These are phyloP conservation scores for Mycena leptocephala DNA, from an alignment of 768 basidiomycete species.

Conservation along the genomic window DNA sequence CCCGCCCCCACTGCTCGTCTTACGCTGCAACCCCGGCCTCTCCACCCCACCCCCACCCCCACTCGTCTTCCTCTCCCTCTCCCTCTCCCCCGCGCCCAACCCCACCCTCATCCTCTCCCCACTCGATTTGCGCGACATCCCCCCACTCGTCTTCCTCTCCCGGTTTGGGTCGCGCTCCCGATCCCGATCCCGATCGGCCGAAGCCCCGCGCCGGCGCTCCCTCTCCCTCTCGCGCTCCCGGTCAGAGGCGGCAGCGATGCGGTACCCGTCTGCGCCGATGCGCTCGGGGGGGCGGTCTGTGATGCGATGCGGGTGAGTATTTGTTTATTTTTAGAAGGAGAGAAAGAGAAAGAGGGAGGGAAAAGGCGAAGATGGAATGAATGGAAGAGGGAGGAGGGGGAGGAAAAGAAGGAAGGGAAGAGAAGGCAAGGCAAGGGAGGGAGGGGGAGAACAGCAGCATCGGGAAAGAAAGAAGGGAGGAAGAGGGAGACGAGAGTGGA, in stretches of 20 bases:
- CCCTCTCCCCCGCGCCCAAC: not conserved
- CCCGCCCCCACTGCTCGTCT: not conserved
- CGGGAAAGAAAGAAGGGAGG: not conserved
- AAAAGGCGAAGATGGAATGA: not conserved
- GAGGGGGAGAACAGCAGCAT: no score
- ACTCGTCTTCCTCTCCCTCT: not conserved
- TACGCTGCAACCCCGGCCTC: no score
- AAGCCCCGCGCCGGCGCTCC: not conserved
- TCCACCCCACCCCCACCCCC: not conserved
- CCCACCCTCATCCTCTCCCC: not conserved
- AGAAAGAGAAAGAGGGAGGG: no score
- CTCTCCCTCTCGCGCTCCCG: not conserved
- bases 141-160: not conserved
- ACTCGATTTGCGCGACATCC: not conserved
- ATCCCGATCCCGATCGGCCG: not conserved
- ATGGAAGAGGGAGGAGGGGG: no score
- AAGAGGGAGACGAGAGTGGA: no score
- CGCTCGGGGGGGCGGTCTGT: not conserved
- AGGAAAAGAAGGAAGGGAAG: no score
- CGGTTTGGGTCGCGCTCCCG: not conserved
- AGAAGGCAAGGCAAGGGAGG: no score
- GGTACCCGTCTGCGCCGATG: slow-evolving; percentile 15
- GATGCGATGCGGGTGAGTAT: not conserved
- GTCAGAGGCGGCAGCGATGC: not conserved
- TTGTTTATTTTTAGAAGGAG: no score